phyloP scores from a whole-genome alignment of 129 eudicot genomes.

The Centaurea solstitialis region DNA sequence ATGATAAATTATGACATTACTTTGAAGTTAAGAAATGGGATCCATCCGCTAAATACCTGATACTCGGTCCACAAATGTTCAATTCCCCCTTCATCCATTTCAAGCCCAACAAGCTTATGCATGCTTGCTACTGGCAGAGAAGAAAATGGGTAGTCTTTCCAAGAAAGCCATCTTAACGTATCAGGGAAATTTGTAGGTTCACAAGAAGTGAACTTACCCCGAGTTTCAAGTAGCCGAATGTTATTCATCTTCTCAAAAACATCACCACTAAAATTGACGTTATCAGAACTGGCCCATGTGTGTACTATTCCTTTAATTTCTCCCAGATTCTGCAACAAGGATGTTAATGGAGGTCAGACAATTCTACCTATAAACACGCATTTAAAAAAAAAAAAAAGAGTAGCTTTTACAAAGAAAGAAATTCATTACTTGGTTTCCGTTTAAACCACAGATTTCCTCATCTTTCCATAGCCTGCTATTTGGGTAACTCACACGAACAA shows the following conservation, averaged over 20 bases:
- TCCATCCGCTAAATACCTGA: too few species aligned
- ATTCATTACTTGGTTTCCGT: too few species aligned
- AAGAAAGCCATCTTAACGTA: background rate
- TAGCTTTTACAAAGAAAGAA: too few species aligned
- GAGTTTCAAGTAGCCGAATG: background rate
- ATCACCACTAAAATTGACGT: background rate
- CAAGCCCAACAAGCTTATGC: background rate
- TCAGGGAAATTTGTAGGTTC: background rate
- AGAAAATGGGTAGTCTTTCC: background rate
- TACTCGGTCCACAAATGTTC: too few species aligned
- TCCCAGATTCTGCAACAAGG: background rate
- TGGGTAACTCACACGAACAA: background rate
- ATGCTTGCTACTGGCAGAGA: background rate
- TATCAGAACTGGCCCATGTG: background rate
- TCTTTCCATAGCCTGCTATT: conserved; percentile 10
- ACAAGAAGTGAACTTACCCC: background rate
- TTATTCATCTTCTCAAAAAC: background rate
- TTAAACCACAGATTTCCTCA: background rate
- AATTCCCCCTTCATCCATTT: too few species aligned
- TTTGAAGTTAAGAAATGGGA: too few species aligned
- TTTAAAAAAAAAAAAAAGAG: too few species aligned
- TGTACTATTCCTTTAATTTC: background rate
- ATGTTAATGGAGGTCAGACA: background rate
- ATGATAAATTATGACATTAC: too few species aligned
- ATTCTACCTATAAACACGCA: too few species aligned